Evolutionary conservation across 176 grass and related monocot species (phyloP).

Genomic region (Lolium multiflorum): DNA sequence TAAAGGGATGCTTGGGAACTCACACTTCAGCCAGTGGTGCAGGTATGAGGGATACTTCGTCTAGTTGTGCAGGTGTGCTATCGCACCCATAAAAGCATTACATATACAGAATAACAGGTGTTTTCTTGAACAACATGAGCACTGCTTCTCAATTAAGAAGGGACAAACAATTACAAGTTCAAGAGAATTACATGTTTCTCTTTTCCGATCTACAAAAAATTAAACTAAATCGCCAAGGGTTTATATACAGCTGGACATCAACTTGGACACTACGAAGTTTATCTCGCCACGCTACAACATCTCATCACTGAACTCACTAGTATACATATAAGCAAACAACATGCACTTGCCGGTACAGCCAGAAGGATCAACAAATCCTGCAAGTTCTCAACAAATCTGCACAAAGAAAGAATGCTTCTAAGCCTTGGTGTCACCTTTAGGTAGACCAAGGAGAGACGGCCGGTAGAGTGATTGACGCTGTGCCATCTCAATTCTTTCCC

Average conservation of each 20-base stretch:
- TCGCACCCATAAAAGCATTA: too few relatives aligned
- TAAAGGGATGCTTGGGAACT: too few relatives aligned
- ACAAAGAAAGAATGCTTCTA: conserved; percentile 20
- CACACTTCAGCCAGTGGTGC: too few relatives aligned
- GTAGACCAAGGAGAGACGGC: conserved; percentile 74
- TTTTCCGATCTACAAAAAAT: conserved; percentile 17
- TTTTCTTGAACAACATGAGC: too few relatives aligned
- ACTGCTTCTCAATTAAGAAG: not conserved
- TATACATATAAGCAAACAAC: conserved; percentile 11
- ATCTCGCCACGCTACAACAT: conserved; percentile 16
- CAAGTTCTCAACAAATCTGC: conserved; percentile 21
- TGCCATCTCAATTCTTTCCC: conserved; percentile 80
- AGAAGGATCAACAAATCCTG: not conserved
- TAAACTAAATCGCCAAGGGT: conserved; percentile 25
- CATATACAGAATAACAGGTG: too few relatives aligned
- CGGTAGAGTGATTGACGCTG: conserved; percentile 74
- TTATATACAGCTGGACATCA: conserved; percentile 37
- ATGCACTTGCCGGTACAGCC: not conserved
- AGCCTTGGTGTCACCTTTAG: conserved; percentile 40
- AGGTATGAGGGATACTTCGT: too few relatives aligned
- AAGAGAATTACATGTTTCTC: not conserved
- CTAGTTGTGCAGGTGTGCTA: too few relatives aligned
- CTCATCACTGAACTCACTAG: not conserved
- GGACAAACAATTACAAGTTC: not conserved
- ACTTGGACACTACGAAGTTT: not conserved